Base-by-base conservation (phyloP, 2,329 filamentous ascomycete species). In the Penicillium sp. region DNA sequence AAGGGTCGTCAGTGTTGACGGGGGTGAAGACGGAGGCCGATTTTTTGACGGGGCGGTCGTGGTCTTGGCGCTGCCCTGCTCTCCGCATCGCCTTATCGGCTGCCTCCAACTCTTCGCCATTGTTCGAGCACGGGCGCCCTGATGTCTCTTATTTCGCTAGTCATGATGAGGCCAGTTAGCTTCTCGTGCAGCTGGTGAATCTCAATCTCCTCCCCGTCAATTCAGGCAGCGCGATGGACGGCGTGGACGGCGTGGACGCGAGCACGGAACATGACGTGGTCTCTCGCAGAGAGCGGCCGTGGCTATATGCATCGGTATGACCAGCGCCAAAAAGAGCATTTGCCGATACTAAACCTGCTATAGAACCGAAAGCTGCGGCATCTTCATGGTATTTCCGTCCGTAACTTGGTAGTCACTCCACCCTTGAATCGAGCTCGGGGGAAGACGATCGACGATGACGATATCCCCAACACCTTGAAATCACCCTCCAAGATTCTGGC, bases 351-450 rank as follows among this genome's bases (percentile, higher is more conserved):
- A 30, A 29, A 55, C 45, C 18, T 15, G 3, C 20, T 16, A 20
- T 54, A 93, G 76, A 96, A 95, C 64, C 86, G 89, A 63, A 89
- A 85, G 64, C 75, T 97, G 37, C 83, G 91, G 39, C 90, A 96
- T 71, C 77, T 96, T 4, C 83, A 87, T 56, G 88, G 87, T 52
- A 80, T 97, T 54, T 91, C 86, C 40, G 71, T 96, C 36, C 87
- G 91, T 42, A 96, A 96, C 64, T 74, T 96, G 29, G 82, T 81
- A 47, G 82, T 95, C 51, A 73, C 72, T 16, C 73, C 72, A 48
- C 70, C 73, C 43, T 70, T 72, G 49, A 70, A 70, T 57, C 70
- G 76, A 44, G 50, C 62, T 25, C 74, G 74, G 36, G 70, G 73
- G 10, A 78, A 76, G 64, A 84, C 87, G 26, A 83, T 85, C 57